Evolutionary conservation across 495 filamentous ascomycete species (phyloP), one percentile per base, ranked within the genome.

Genomic region (Aspergillus baeticus): DNA sequence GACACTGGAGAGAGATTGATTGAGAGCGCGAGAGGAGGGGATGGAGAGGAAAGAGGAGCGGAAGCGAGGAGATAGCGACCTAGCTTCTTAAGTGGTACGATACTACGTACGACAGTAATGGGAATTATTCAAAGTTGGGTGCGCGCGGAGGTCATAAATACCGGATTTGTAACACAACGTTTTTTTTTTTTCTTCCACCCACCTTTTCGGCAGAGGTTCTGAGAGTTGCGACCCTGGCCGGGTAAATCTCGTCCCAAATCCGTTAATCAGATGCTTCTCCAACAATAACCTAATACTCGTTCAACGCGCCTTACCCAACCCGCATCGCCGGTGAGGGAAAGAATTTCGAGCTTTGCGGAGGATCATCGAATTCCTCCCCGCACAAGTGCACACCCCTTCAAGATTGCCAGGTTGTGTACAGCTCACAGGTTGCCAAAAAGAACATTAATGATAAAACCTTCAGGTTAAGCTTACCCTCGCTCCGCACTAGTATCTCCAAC

Each of bases 301-400:
- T 18, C 1, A 33, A 50, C 47, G 58, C 68, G 67, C 67, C 67
- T 46, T 69, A 60, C 65, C 71, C 47, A 60, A 62, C 58, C 54
- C 41, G 55, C 54, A 51, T 45, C 36, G 23, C 58, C 71, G 71
- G 71, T 74, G 71, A 67, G 63, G 55, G 44, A 18, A 18, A 63
- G 8, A 29, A 8, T 55, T 21, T 35, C 52, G 49, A 31, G 36
- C 51, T 57, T 29, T 54, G 51, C 52, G 41, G 56, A 31, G 20
- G 31, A 37, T 34, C 15, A 18, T 33, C 29, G n/a, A n/a, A 31
- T 44, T 33, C 21, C 43, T 34, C 45, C 54, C 54, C 54, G 45
- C 44, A 57, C 36, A 4, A 46, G 8, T 23, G 14, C 8, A 44
- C 38, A 26, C 11, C 45, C 45, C 23, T n/a, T n/a, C 22, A 22